Conservation (phyloP, 352 stramenopile species). For the Pelagophyceae sp. region DNA sequence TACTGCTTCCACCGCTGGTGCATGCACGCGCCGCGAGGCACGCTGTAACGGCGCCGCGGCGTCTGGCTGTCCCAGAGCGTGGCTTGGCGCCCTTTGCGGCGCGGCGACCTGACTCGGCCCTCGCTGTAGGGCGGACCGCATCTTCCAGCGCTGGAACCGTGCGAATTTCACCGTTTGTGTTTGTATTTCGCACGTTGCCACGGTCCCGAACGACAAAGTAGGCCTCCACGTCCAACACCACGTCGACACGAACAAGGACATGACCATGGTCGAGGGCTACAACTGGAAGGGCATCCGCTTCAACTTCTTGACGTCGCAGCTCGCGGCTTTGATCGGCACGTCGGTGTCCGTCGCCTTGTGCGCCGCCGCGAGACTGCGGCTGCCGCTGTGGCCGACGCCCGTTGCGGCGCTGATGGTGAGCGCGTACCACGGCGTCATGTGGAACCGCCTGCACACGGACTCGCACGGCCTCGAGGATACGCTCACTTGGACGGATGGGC, state of each 20-base stretch:
- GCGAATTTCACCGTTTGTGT: too few species aligned
- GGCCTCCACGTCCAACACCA: conserved; percentile 17
- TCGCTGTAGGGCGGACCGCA: background rate
- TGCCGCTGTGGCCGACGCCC: conserved; percentile 1
- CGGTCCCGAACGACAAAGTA: too few species aligned
- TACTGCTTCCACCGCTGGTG: conserved; percentile 14
- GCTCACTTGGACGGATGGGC: background rate
- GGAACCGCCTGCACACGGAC: conserved; percentile 8
- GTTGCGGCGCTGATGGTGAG: background rate
- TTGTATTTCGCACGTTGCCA: too few species aligned
- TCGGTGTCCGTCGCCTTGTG: background rate
- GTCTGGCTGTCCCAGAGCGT: too few species aligned
- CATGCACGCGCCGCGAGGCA: conserved; percentile 8
- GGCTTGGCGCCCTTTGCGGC: background rate
- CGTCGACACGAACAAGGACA: conserved; percentile 5
- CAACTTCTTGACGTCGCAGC: conserved; percentile 1
- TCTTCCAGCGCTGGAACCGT: conserved; percentile 1
- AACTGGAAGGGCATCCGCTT: conserved; percentile 16
- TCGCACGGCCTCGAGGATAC: background rate
- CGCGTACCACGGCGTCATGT: conserved; percentile 8
- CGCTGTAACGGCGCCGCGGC: too few species aligned
- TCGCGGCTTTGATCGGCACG: background rate
- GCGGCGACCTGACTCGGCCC: background rate
- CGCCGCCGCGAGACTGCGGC: background rate
- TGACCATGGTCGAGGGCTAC: conserved; percentile 18